These are phyloP conservation scores for Blastobotrys ciferrii DNA, from an alignment of 1,139 yeast species.

Conservation along the genomic window DNA sequence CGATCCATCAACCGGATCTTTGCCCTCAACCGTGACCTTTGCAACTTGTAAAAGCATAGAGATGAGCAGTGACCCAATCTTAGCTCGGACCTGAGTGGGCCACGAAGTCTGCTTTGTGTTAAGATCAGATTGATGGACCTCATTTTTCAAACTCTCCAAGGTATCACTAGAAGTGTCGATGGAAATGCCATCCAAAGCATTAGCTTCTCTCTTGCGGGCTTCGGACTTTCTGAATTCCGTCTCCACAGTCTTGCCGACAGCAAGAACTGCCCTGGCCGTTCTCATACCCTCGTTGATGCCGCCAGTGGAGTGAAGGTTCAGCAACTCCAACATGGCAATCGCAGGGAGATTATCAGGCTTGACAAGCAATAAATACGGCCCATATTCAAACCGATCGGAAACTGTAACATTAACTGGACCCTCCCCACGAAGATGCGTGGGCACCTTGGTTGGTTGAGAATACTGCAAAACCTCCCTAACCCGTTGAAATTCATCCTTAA, in stretches of 20 bases:
- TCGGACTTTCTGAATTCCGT: conserved; percentile 74
- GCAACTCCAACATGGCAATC: conserved; percentile 75
- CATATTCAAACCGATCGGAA: conserved; percentile 62
- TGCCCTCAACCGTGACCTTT: conserved; percentile 70
- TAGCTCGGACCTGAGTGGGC: conserved; percentile 70
- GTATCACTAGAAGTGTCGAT: conserved; percentile 12
- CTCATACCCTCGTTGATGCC: conserved; percentile 83
- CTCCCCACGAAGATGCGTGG: conserved; percentile 19
- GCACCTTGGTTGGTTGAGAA: conserved; percentile 19
- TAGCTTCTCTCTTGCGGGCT: conserved; percentile 45
- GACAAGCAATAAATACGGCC: conserved; percentile 72
- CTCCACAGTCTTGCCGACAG: conserved; percentile 84
- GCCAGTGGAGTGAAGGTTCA: conserved; percentile 72
- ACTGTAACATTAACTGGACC: conserved; percentile 28
- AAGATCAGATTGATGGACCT: conserved; percentile 28
- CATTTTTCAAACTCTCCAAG: conserved; percentile 22
- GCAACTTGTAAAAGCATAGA: conserved; percentile 80
- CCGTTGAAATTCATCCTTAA: conserved; percentile 60
- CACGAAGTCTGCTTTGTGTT: conserved; percentile 46
- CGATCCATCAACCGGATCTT: conserved; percentile 73
- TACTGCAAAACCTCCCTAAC: conserved; percentile 29
- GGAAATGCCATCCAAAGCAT: conserved; percentile 39
- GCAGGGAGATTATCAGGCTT: conserved; percentile 81
- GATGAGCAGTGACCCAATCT: conserved; percentile 76
- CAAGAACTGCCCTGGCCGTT: conserved; percentile 75